Evolutionary conservation across 2,329 filamentous ascomycete genomes (phyloP).

Genomic region (Trichoderma arundinaceum): DNA sequence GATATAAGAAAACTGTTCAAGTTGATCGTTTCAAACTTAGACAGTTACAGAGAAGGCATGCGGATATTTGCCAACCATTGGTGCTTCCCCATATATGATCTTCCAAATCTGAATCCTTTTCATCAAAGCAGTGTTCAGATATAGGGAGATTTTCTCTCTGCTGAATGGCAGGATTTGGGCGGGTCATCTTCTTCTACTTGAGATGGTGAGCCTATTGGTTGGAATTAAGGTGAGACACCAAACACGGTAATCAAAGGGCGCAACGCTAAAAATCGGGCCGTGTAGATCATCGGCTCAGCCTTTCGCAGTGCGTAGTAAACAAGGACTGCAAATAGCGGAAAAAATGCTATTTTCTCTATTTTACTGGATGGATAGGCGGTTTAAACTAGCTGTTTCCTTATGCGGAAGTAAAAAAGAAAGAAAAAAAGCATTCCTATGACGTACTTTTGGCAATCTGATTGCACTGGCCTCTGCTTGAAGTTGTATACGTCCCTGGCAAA

Average conservation of each 20-base stretch:
- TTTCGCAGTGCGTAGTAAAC: too few species aligned
- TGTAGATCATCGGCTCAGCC: background rate
- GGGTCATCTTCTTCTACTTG: too few species aligned
- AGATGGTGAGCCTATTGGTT: background rate
- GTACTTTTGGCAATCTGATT: too few species aligned
- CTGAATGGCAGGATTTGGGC: background rate
- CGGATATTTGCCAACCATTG: background rate
- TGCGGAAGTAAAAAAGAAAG: background rate
- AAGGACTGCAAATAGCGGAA: too few species aligned
- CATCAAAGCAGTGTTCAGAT: background rate
- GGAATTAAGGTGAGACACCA: background rate
- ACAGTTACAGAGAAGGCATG: conserved; percentile 3
- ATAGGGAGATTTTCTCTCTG: background rate
- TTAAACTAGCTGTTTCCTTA: background rate
- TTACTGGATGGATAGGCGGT: too few species aligned
- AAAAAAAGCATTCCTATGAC: background rate
- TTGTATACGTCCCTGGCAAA: background rate
- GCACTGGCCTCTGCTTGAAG: background rate
- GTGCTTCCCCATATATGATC: background rate
- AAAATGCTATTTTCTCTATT: too few species aligned
- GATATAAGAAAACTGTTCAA: background rate
- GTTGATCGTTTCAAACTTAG: conserved; percentile 1
- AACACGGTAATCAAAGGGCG: background rate
- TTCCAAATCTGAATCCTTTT: background rate
- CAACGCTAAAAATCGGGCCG: conserved; percentile 1